Evolutionary conservation across 83 land plant species (phyloP), one percentile per base, ranked within the genome.

Genomic region (Larix sibirica): DNA sequence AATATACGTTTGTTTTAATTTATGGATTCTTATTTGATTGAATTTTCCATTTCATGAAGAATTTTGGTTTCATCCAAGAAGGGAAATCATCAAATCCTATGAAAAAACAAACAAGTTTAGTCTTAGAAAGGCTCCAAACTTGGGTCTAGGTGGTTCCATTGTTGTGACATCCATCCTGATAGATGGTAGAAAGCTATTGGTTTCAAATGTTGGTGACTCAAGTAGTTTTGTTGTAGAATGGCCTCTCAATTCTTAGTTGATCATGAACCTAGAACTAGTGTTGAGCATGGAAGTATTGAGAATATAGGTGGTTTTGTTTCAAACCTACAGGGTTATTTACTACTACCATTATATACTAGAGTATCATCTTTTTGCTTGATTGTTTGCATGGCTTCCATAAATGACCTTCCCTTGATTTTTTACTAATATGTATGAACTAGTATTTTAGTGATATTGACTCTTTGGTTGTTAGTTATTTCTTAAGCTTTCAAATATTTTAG

Each of bases 141-240:
- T 92, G 84, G 94, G 93, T 2, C 82, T 83, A 14, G 94, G 94
- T 40, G 94, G 94, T 1, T 90, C 94, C 6, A 92, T 93, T 76
- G 93, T 93, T 78, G 94, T 92, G 5, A 92, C 94, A 83, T 91
- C 94, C 26, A 90, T 92, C 84, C 66, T 90, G n/a, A 80, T 92
- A 40, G 85, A 92, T 82, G 91, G 94, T 1, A 75, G 40, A 59
- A 88, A 84, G 66, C 68, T 92, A 54, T 83, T 92, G 84, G 73
- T 92, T 2, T 91, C 91, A 38, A 92, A 92, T 73, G 84, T 92
- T 76, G 94, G 94, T 8, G 94, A 92, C 82, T 88, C 91, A 93
- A 36, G 94, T 89, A 59, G 90, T 90, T 79, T 83, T 90, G 23
- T 85, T 83, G 0, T 67, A 76, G 62, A 87, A 81, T 63, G 89